Conservation (phyloP, 768 basidiomycete genomes). For the Tubosaeta brunneosetosa region DNA sequence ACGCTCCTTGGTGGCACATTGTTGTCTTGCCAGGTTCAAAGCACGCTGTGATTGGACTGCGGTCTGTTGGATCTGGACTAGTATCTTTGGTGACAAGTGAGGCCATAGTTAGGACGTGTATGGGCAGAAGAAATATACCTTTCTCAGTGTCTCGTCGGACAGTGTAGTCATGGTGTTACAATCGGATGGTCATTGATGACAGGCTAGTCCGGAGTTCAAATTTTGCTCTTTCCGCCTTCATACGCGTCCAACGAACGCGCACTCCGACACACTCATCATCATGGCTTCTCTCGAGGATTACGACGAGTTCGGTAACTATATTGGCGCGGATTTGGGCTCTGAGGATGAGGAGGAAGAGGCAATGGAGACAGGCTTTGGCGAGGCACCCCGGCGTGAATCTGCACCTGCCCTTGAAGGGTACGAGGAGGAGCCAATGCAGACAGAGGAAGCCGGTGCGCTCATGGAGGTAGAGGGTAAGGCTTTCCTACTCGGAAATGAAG, state of each 20-base stretch:
- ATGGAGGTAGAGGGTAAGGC: slow-evolving; percentile 83
- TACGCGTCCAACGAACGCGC: slow-evolving; percentile 22
- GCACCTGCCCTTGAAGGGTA: slow-evolving; percentile 75
- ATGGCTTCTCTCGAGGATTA: slow-evolving; percentile 73
- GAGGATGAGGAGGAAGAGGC: slow-evolving; percentile 60
- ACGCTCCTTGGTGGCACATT: slow-evolving; percentile 75
- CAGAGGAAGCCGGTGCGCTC: slow-evolving; percentile 55
- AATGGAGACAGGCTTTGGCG: slow-evolving; percentile 47
- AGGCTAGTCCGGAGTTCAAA: slow-evolving; percentile 31
- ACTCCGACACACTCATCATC: slow-evolving; percentile 2
- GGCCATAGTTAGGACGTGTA: slow-evolving; percentile 2
- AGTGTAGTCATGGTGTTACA: slow-evolving; percentile 45
- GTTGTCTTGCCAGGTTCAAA: slow-evolving; percentile 68
- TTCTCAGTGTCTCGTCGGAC: slow-evolving; percentile 78
- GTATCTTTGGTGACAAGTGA: slow-evolving; percentile 53
- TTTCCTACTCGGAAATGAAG: not conserved
- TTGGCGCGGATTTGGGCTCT: slow-evolving; percentile 90
- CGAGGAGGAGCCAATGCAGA: slow-evolving; percentile 62
- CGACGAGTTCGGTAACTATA: slow-evolving; percentile 97
- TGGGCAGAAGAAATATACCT: slow-evolving; percentile 40
- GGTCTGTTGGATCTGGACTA: slow-evolving; percentile 89
- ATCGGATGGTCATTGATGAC: slow-evolving; percentile 11
- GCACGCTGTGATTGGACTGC: slow-evolving; percentile 81
- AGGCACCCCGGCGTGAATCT: slow-evolving; percentile 32
- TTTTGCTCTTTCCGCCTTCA: slow-evolving; percentile 18